Base-by-base conservation (phyloP, 2,329 filamentous ascomycete species). In the Fonsecaea pedrosoi region DNA sequence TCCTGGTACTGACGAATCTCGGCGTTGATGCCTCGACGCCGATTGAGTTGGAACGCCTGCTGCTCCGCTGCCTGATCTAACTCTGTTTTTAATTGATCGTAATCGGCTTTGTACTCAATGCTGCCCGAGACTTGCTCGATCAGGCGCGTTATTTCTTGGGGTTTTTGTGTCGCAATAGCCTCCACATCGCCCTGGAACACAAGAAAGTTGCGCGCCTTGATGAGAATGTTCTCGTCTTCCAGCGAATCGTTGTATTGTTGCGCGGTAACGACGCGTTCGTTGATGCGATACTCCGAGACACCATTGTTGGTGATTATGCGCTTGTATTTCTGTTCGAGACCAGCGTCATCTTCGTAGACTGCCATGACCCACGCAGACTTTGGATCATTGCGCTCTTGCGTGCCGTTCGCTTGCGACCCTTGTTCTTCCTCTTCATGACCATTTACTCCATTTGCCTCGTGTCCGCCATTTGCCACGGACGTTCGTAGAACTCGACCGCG, bases 321-420 rank as follows among this genome's bases (percentile, higher is more conserved):
- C 81, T 97, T 97, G 95, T 95, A 99, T 72, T 90, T 89, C 76
- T 97, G 94, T 78, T 96, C 92, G 75, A 97, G 92, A 55, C 93
- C 94, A 1, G 93, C 93, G 77, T 99, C 95, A 76, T 99, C 95
- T 77, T 97, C 94, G 78, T 98, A 99, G 15, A 99, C 94, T 35
- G 95, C 95, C 93, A 97, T 98, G 13, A 99, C 96, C 94, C 94
- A 99, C 2, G 95, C 96, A 2, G 90, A 95, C 78, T 94, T 95
- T 0, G 95, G 95, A 74, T 99, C 94, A 71, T 88, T 87, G 72
- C 78, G 81, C 74, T 85, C 75, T 70, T 90, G 86, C 6, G 84
- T 84, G 25, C 84, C 84, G 40, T 86, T 83, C 40, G 86, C 88
- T 60, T 89, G 87, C 38, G 84, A 85, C 21, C 85, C 85, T 45